Percentiles rank a stretch among this genome's conserved stretches.
phyloP scores from a whole-genome alignment of 2,329 filamentous ascomycete genomes.

The Epicoccum sorghinum region DNA sequence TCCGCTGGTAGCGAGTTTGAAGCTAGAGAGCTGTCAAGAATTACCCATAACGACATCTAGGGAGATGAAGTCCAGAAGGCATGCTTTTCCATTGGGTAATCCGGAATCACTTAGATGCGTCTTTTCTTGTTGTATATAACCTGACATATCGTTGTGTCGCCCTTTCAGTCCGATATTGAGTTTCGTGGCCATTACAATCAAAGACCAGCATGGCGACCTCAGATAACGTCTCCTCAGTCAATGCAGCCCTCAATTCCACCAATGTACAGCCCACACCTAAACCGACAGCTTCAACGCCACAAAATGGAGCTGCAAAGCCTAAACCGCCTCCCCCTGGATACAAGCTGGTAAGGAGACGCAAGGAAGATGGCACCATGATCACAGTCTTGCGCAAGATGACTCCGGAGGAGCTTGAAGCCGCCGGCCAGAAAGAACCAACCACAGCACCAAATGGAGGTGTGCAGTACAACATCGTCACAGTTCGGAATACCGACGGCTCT shows the following conservation, averaged over 20 bases:
- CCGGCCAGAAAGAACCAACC: background rate
- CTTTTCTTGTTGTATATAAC: background rate
- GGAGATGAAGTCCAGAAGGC: background rate
- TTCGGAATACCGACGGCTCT: background rate
- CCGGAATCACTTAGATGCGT: background rate
- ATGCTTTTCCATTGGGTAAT: background rate
- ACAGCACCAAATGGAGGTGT: background rate
- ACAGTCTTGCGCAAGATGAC: background rate
- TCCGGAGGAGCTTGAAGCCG: background rate
- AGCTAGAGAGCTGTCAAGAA: background rate
- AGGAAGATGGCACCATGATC: conserved; percentile 1
- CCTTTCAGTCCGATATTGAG: background rate
- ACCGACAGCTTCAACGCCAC: background rate
- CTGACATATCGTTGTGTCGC: background rate
- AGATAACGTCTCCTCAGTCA: background rate
- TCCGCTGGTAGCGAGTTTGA: background rate
- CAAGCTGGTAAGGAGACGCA: background rate
- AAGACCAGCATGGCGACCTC: background rate
- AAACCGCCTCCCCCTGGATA: background rate
- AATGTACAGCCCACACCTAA: background rate
- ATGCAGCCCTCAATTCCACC: background rate
- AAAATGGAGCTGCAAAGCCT: conserved; percentile 1
- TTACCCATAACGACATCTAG: background rate
- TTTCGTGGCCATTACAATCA: background rate
- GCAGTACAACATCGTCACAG: background rate